A percentile compares a stretch with the other conserved stretches of the same genome.
Evolutionary conservation across 73 alveolate species (phyloP).

Genomic region (Paramecium primaurelia): DNA sequence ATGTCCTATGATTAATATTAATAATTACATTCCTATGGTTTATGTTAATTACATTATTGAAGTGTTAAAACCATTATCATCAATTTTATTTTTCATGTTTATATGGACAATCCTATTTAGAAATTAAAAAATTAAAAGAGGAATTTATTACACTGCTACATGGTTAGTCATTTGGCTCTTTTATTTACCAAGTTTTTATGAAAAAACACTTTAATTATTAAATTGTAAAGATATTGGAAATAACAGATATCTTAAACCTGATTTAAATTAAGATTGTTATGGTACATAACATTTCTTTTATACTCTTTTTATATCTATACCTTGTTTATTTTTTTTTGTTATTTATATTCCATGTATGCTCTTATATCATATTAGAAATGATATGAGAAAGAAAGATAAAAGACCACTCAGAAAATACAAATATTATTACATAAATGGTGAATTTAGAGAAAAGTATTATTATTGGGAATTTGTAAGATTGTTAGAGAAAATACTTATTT

Average conservation of each 20-base stretch:
- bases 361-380: not conserved
- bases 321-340: not conserved
- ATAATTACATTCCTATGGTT: not conserved
- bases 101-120: constrained; percentile 12
- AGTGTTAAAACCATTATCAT: not conserved
- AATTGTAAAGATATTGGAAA: constrained; percentile 18
- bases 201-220: not conserved
- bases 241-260: not conserved
- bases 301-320: not conserved
- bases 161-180: constrained; percentile 8
- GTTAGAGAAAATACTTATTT: not conserved
- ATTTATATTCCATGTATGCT: constrained; percentile 1
- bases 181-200: not conserved
- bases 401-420: not conserved
- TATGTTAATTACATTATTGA: not conserved
- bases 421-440: constrained; percentile 28
- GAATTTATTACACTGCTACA: not conserved
- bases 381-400: not conserved
- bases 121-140: not conserved
- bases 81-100: not conserved
- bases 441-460: constrained; percentile 15
- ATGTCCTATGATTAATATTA: not conserved
- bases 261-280: constrained; percentile 10
- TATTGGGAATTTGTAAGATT: constrained; percentile 42
- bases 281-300: not conserved